A percentile compares a stretch with the other conserved stretches of the same genome.
These are phyloP conservation scores for Silene latifolia DNA, from an alignment of 148 eudicot species.

Conservation along the genomic window DNA sequence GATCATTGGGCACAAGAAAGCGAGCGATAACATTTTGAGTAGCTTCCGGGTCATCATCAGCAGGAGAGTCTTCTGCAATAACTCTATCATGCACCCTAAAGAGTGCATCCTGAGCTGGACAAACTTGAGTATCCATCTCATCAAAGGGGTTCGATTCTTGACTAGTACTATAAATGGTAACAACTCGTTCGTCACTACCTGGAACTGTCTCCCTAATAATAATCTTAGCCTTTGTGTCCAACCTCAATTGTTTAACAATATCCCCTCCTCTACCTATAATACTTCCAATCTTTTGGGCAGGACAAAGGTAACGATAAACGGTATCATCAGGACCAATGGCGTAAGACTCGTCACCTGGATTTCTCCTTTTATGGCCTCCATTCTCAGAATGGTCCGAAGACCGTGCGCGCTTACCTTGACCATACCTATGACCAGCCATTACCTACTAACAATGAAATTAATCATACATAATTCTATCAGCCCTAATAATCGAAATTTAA, in stretches of 20 bases:
- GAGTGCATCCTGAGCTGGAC: conserved; percentile 95
- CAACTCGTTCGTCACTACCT: conserved; percentile 81
- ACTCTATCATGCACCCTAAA: conserved; percentile 87
- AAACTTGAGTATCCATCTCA: conserved; percentile 53
- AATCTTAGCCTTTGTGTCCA: conserved; percentile 75
- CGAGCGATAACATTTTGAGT: conserved; percentile 57
- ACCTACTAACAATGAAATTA: too few species aligned
- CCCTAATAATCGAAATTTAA: too few species aligned
- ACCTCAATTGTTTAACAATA: conserved; percentile 79
- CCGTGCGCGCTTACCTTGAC: conserved; percentile 70
- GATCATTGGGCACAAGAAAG: conserved; percentile 91
- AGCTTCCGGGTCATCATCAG: conserved; percentile 56
- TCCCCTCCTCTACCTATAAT: conserved; percentile 99
- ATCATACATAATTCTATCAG: too few species aligned
- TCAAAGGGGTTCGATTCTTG: conserved; percentile 69
- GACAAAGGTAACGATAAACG: conserved; percentile 87
- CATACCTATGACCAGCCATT: conserved; percentile 86
- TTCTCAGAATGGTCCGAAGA: conserved; percentile 60
- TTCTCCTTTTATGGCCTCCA: conserved; percentile 77
- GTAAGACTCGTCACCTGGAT: conserved; percentile 54
- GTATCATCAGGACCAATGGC: conserved; percentile 77
- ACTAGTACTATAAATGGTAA: conserved; percentile 71
- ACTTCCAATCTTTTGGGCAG: conserved; percentile 85
- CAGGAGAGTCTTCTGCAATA: conserved; percentile 57
- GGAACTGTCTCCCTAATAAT: conserved; percentile 88